Evolutionary conservation across 106 monocot genomes (phyloP), one percentile per base, ranked within the genome.

Genomic region (Dendrobium huoshanense): DNA sequence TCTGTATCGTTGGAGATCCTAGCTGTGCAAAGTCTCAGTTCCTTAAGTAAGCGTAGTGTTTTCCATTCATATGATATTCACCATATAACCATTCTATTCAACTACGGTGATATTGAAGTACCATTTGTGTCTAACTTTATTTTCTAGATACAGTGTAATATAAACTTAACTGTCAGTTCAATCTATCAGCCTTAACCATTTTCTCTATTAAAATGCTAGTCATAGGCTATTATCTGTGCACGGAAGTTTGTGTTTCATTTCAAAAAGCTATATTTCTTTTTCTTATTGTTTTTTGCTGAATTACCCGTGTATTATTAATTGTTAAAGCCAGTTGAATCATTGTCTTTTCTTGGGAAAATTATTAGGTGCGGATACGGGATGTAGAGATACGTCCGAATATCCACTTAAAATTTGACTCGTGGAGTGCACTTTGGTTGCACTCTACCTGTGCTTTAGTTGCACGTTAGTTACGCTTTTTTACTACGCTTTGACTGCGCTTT

Each of bases 11-110:
- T 83, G 98, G 98, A 80, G 95, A 99, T 88, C 98, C 95, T 19
- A 99, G 98, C 67, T 99, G 98, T 85, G 98, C 98, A 37, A 95
- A 99, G 85, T 95, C 98, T 37, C 98, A 99, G 80, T 99, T 99
- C 83, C 87, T 99, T 73, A 99, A 99, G 98, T 99, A 93, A 55
- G 90, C 41, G 22, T 75, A 1, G 8, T 77, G n/a, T 78, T 11
- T 59, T 64, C 41, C 17, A 15, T 40, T 42, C 19, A 41, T 44
- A 11, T 31, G 29, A 2, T 74, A 74, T 74, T 43, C 10, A 70
- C 37, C 33, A 4, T 13, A 70, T 19, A 61, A 22, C 61, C 51
- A 61, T 19, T 61, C 22, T 61, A 22, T 61, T 61, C 22, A n/a
- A 22, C n/a, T 61, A 61, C 22, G 6, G 56, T 61, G 61, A n/a